These are phyloP conservation scores for Myxozyma geophila DNA, from an alignment of 805 yeast genomes.

Conservation along the genomic window DNA sequence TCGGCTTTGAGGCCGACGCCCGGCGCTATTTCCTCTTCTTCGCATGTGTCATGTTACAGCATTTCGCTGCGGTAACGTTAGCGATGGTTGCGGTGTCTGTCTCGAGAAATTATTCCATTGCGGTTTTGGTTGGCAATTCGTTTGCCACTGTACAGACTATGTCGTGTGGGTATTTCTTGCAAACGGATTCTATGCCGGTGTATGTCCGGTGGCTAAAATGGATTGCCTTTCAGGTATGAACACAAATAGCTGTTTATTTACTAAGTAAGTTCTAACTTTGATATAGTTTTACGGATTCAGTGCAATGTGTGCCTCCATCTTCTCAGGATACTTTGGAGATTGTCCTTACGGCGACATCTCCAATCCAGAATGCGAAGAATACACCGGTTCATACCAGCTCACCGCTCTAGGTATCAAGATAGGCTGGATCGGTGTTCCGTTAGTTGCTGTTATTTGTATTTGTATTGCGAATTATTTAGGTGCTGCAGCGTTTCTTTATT, in stretches of 20 bases:
- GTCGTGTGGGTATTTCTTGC: slow-evolving; percentile 81
- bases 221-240: slow-evolving; percentile 57
- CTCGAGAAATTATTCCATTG: slow-evolving; percentile 63
- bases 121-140: slow-evolving; percentile 64
- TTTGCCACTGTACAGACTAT: slow-evolving; percentile 73
- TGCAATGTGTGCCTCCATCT: slow-evolving; percentile 66
- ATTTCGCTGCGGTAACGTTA: slow-evolving; percentile 59
- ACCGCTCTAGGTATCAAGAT: slow-evolving; percentile 62
- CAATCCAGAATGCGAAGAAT: slow-evolving; percentile 52
- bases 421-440: slow-evolving; percentile 70
- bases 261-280: background rate
- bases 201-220: slow-evolving; percentile 86
- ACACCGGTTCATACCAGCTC: slow-evolving; percentile 60
- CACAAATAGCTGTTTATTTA: no score
- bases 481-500: slow-evolving; percentile 55
- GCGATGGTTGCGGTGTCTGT: slow-evolving; percentile 60
- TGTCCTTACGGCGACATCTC: slow-evolving; percentile 51
- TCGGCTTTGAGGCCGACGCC: slow-evolving; percentile 62
- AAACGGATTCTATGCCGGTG: slow-evolving; percentile 74
- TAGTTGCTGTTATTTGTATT: slow-evolving; percentile 64
- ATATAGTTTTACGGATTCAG: slow-evolving; percentile 76
- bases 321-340: slow-evolving; percentile 62
- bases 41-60: slow-evolving; percentile 60
- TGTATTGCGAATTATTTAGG: slow-evolving; percentile 56
- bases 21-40: slow-evolving; percentile 65